Percentiles rank a stretch among this genome's conserved stretches.
Evolutionary conservation across 495 filamentous ascomycete genomes (phyloP).

Genomic region (Neurospora terricola): DNA sequence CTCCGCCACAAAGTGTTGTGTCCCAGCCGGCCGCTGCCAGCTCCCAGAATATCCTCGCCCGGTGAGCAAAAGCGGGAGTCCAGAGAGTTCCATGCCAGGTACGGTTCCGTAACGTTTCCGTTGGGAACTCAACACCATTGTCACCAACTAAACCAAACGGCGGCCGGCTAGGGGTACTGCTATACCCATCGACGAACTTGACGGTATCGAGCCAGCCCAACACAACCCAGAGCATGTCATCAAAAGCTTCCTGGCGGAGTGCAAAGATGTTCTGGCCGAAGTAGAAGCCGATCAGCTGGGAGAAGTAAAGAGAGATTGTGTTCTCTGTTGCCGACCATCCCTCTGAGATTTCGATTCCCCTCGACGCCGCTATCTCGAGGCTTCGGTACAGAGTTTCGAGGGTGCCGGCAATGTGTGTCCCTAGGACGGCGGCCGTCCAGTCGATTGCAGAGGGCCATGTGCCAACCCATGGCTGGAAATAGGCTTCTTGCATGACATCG

Average conservation of each 20-base stretch:
- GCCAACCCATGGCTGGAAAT: slow-evolving; percentile 67
- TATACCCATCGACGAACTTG: slow-evolving; percentile 60
- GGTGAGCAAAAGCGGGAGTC: slow-evolving; percentile 69
- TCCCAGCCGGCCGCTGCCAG: slow-evolving; percentile 76
- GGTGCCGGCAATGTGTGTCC: slow-evolving; percentile 65
- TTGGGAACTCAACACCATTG: background rate
- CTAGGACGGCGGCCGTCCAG: slow-evolving; percentile 86
- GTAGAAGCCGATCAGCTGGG: slow-evolving; percentile 64
- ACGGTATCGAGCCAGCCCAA: slow-evolving; percentile 81
- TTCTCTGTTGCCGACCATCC: slow-evolving; percentile 41
- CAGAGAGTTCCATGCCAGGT: slow-evolving; percentile 71
- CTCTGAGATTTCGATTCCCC: slow-evolving; percentile 9
- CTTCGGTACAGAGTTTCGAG: slow-evolving; percentile 50
- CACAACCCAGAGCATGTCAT: slow-evolving; percentile 97
- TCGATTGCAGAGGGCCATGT: slow-evolving; percentile 84
- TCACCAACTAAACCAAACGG: background rate
- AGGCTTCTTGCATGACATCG: slow-evolving; percentile 63
- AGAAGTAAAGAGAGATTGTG: slow-evolving; percentile 71
- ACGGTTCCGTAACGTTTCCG: slow-evolving; percentile 11
- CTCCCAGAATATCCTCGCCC: slow-evolving; percentile 84
- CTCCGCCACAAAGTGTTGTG: slow-evolving; percentile 68
- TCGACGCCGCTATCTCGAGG: slow-evolving; percentile 28
- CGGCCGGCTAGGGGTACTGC: slow-evolving; percentile 19
- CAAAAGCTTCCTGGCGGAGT: slow-evolving; percentile 72
- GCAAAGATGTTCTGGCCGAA: slow-evolving; percentile 76